Evolutionary conservation across 140 eudicot species (phyloP).

Genomic region (Cichorium intybus): DNA sequence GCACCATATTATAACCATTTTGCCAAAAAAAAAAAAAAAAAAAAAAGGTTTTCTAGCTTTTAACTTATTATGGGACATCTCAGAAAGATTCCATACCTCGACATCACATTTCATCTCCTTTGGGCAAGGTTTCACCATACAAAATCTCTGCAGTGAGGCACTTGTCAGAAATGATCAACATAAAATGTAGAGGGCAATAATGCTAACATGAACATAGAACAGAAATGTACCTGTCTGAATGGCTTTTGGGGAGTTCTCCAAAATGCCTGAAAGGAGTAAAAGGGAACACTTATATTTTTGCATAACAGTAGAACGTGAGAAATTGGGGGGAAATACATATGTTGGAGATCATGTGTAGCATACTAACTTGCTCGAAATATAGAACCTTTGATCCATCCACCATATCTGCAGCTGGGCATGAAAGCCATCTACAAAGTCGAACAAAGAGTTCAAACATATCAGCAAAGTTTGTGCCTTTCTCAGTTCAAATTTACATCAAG

Average conservation of each 20-base stretch:
- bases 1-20: no score
- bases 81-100: no score
- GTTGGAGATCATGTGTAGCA: background rate
- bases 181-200: constrained; percentile 7
- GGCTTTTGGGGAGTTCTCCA: constrained; percentile 99
- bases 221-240: constrained; percentile 74
- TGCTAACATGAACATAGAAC: constrained; percentile 7
- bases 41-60: no score
- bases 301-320: background rate
- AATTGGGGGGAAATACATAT: background rate
- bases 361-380: constrained; percentile 81
- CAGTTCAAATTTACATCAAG: background rate
- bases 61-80: no score
- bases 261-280: constrained; percentile 66
- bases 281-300: background rate
- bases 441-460: background rate
- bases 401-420: constrained; percentile 99
- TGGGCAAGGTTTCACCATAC: constrained; percentile 93
- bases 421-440: constrained; percentile 71
- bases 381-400: constrained; percentile 93
- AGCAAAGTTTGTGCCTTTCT: background rate
- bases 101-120: constrained; percentile 99
- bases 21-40: no score
- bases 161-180: constrained; percentile 18
- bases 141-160: constrained; percentile 83